Conservation (phyloP, 495 filamentous ascomycete species). For the Penicillium bialowiezense region DNA sequence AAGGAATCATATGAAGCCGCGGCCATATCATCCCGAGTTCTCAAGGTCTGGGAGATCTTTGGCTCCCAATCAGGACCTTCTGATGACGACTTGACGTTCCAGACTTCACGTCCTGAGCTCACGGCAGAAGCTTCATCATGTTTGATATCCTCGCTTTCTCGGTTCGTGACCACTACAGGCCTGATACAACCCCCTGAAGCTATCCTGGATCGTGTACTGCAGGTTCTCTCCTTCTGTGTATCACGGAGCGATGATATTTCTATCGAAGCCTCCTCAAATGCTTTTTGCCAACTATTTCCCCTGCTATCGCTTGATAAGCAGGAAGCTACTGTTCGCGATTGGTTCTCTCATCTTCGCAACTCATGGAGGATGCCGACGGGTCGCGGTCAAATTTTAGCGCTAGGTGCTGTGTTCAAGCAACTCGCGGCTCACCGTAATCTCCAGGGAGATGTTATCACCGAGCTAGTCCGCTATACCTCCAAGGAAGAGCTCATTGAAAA, state of each 20-base stretch:
- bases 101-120: constrained; percentile 63
- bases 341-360: constrained; percentile 37
- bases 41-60: constrained; percentile 41
- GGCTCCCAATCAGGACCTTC: constrained; percentile 32
- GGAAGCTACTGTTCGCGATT: constrained; percentile 31
- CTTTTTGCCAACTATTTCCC: constrained; percentile 41
- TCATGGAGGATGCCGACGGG: constrained; percentile 39
- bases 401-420: constrained; percentile 39
- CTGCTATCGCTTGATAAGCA: constrained; percentile 33
- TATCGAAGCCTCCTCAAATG: constrained; percentile 46
- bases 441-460: constrained; percentile 26
- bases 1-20: constrained; percentile 15
- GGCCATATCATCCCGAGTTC: constrained; percentile 22
- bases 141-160: constrained; percentile 47
- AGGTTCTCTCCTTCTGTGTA: constrained; percentile 42
- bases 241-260: constrained; percentile 45
- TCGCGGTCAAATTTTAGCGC: constrained; percentile 43
- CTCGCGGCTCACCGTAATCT: constrained; percentile 20
- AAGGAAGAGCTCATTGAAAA: constrained; percentile 53
- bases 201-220: constrained; percentile 36
- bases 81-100: constrained; percentile 43
- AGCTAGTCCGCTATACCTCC: constrained; percentile 37
- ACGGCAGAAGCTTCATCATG: constrained; percentile 62
- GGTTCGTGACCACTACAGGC: constrained; percentile 7
- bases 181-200: constrained; percentile 14